Evolutionary conservation across 1,284 basidiomycete species (phyloP).

Genomic region (Porogramme epimiltina): DNA sequence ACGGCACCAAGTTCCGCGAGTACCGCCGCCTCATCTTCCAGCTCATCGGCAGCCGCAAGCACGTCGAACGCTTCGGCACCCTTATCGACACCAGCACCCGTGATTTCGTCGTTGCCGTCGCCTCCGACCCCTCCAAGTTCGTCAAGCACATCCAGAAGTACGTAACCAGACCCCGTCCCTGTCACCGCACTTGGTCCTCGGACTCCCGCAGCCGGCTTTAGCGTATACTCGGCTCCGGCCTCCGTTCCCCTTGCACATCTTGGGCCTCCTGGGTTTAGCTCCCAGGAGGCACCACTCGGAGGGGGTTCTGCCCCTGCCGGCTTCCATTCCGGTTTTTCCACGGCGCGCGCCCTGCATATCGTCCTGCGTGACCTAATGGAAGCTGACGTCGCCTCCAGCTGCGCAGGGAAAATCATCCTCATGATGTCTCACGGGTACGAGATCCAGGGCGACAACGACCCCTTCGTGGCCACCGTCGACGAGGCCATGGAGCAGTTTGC

Average conservation of each 20-base stretch:
- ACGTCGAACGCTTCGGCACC: slow-evolving; percentile 50
- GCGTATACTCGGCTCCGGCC: too few species aligned
- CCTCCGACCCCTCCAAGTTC: slow-evolving; percentile 55
- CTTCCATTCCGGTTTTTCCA: not conserved
- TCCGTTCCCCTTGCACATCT: too few species aligned
- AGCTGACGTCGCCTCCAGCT: slow-evolving; percentile 16
- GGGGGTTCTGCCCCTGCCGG: not conserved
- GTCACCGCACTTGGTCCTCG: not conserved
- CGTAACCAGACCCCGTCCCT: slow-evolving; percentile 18
- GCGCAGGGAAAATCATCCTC: slow-evolving; percentile 32
- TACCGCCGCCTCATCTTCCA: slow-evolving; percentile 61
- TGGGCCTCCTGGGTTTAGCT: not conserved
- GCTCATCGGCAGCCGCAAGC: slow-evolving; percentile 54
- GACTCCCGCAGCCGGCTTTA: too few species aligned
- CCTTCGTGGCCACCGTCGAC: slow-evolving; percentile 30
- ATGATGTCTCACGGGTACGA: slow-evolving; percentile 33
- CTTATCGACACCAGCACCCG: slow-evolving; percentile 56
- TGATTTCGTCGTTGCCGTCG: slow-evolving; percentile 55
- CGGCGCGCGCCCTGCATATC: not conserved
- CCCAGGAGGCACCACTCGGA: not conserved
- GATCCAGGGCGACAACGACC: slow-evolving; percentile 27
- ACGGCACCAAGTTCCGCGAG: slow-evolving; percentile 63
- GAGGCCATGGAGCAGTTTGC: slow-evolving; percentile 29
- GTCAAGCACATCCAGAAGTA: slow-evolving; percentile 59
- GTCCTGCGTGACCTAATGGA: not conserved